phyloP scores from a whole-genome alignment of 495 filamentous ascomycete species.

The Aspergillus mulundensis region DNA sequence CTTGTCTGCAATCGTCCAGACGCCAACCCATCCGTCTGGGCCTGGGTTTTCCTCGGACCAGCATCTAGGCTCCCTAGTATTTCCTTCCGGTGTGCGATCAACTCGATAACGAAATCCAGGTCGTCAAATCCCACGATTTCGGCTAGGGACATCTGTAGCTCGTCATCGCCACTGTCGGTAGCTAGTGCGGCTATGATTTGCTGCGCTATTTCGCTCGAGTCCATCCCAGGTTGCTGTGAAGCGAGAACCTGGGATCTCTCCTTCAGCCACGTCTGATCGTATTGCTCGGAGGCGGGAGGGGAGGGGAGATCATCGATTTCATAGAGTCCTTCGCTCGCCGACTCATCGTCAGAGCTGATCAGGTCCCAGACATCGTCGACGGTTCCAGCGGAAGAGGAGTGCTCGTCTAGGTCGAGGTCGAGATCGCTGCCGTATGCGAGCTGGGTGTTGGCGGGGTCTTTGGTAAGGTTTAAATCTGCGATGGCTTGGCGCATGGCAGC shows the following conservation, averaged over 20 bases:
- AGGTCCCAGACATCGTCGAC: conserved; percentile 88
- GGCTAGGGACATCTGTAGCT: conserved; percentile 81
- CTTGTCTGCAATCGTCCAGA: conserved; percentile 61
- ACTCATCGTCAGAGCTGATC: conserved; percentile 68
- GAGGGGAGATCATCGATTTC: conserved; percentile 25
- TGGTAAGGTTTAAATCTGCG: conserved; percentile 59
- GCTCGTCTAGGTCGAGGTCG: conserved; percentile 57
- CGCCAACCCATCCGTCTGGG: conserved; percentile 48
- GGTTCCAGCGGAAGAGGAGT: conserved; percentile 56
- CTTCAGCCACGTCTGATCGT: conserved; percentile 57
- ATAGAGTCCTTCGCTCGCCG: conserved; percentile 43
- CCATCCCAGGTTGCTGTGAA: conserved; percentile 56
- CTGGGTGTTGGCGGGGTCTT: conserved; percentile 37
- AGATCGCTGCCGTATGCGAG: conserved; percentile 53
- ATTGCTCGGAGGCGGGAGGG: conserved; percentile 20
- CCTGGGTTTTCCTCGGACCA: conserved; percentile 25
- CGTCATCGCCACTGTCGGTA: conserved; percentile 67
- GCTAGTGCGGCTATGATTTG: conserved; percentile 67
- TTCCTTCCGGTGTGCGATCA: conserved; percentile 68
- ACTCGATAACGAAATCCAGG: conserved; percentile 79
- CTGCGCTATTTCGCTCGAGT: conserved; percentile 57
- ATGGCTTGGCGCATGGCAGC: conserved; percentile 69
- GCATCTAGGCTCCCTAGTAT: conserved; percentile 43
- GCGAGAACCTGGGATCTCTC: conserved; percentile 59
- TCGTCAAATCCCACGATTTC: conserved; percentile 92